Evolutionary conservation across 495 filamentous ascomycete species (phyloP), one percentile per base, ranked within the genome.

Genomic region (Penicillium simplicissimum): DNA sequence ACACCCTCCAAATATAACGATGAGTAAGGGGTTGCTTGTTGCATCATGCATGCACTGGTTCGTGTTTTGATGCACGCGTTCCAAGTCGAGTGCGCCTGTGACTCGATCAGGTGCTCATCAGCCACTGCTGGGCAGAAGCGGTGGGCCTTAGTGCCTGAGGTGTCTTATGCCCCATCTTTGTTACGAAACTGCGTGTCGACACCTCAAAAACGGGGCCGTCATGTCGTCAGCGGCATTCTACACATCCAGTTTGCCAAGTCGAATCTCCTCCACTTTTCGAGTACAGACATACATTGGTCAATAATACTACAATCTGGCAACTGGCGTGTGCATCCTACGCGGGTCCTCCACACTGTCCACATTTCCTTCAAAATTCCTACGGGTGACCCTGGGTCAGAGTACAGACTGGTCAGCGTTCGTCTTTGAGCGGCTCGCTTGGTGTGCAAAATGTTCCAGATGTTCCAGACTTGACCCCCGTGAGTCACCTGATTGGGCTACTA

Each of bases 401-500:
- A n/a, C n/a, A n/a, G n/a, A n/a, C n/a, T n/a, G n/a, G n/a, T n/a
- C n/a, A n/a, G n/a, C n/a, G n/a, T n/a, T n/a, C n/a, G n/a, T n/a
- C n/a, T n/a, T n/a, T n/a, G n/a, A n/a, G n/a, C n/a, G n/a, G 3
- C 28, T 31, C 23, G 40, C 3, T 21, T 43, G 17, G 23, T 25
- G 23, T 25, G 23, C 23, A 25, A 25, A 25, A 25, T 3, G 23
- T 25, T 25, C 23, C 56, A 57, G 36, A 55, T 59, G 61, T 61
- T 64, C 61, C 51, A 67, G 65, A 57, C 60, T 53, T 54, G n/a
- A 45, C 48, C 55, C 48, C 52, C 31, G 28, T 33, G 15, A 21
- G 43, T 3, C 48, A 19, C 38, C 14, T 58, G 38, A 54, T 63
- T 63, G 60, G 60, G 8, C 15, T 34, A 8, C 33, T 38, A 21